These are phyloP conservation scores for Grosmannia clavigera DNA, from an alignment of 2,329 filamentous ascomycete genomes.

Conservation along the genomic window DNA sequence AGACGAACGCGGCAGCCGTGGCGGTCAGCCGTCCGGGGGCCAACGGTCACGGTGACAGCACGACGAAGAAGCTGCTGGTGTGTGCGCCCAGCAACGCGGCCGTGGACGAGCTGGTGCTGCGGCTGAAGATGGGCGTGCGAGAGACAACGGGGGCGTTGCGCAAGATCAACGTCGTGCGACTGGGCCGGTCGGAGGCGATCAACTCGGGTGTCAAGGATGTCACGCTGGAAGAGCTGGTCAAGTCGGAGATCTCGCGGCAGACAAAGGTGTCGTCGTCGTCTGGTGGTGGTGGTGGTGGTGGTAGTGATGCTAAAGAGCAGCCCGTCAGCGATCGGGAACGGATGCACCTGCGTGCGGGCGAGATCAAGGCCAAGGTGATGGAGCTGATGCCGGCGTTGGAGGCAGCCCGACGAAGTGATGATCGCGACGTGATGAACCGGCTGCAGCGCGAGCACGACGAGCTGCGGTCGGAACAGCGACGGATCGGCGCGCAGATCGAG, in stretches of 20 bases:
- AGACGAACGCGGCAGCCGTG: conserved; percentile 29
- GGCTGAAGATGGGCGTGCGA: conserved; percentile 78
- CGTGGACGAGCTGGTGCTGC: conserved; percentile 88
- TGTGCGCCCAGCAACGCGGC: conserved; percentile 98
- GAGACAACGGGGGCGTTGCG: conserved; percentile 59
- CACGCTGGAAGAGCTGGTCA: conserved; percentile 84
- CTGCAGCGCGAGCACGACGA: conserved; percentile 68
- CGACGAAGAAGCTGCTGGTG: conserved; percentile 75
- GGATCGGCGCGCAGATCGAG: conserved; percentile 78
- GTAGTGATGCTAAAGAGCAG: too few relatives aligned
- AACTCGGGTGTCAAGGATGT: conserved; percentile 82
- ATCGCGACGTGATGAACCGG: conserved; percentile 33
- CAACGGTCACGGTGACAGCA: conserved; percentile 19
- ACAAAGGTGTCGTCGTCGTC: neutral
- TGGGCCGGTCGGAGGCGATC: conserved; percentile 86
- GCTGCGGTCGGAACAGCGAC: conserved; percentile 53
- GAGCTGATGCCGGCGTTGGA: conserved; percentile 62
- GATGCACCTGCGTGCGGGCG: conserved; percentile 49
- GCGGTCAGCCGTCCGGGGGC: conserved; percentile 28
- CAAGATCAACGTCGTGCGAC: conserved; percentile 75
- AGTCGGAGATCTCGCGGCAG: conserved; percentile 43
- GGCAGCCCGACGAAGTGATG: conserved; percentile 43
- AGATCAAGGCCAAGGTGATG: conserved; percentile 64
- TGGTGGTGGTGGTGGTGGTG: too few relatives aligned
- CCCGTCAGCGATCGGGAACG: conserved; percentile 41